Conservation (phyloP, 2,329 filamentous ascomycete species). For the Clonostachys sp. region DNA sequence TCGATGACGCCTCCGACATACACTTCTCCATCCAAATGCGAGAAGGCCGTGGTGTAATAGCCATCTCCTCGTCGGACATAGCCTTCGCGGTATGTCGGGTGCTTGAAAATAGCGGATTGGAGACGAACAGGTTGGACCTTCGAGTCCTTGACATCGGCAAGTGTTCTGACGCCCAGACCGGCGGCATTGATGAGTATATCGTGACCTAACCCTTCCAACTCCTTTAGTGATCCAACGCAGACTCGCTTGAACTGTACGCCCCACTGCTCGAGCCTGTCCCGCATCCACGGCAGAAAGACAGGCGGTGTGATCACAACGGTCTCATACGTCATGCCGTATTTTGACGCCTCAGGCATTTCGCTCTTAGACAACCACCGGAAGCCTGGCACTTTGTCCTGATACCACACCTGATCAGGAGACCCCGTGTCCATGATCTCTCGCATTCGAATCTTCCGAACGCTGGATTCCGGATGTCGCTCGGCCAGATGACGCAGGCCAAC, state of each 20-base stretch:
- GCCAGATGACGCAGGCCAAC: conserved; percentile 3
- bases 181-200: conserved; percentile 9
- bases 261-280: conserved; percentile 1
- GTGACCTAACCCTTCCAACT: conserved; percentile 5
- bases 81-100: neutral
- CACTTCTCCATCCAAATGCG: neutral
- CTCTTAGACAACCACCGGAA: neutral
- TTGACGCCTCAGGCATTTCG: neutral
- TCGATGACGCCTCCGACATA: neutral
- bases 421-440: conserved; percentile 5
- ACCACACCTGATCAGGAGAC: conserved; percentile 4
- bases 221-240: conserved; percentile 2
- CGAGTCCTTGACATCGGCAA: conserved; percentile 5
- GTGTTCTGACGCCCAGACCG: conserved; percentile 1
- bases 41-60: neutral
- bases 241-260: conserved; percentile 6
- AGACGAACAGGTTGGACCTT: neutral
- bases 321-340: neutral
- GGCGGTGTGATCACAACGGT: conserved; percentile 2
- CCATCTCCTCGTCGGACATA: neutral
- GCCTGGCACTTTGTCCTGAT: conserved; percentile 2
- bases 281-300: conserved; percentile 5
- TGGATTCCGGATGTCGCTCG: conserved; percentile 3
- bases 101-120: neutral
- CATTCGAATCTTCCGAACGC: neutral